Conservation (phyloP, 2,329 filamentous ascomycete genomes). For the Fusarium austroafricanum region DNA sequence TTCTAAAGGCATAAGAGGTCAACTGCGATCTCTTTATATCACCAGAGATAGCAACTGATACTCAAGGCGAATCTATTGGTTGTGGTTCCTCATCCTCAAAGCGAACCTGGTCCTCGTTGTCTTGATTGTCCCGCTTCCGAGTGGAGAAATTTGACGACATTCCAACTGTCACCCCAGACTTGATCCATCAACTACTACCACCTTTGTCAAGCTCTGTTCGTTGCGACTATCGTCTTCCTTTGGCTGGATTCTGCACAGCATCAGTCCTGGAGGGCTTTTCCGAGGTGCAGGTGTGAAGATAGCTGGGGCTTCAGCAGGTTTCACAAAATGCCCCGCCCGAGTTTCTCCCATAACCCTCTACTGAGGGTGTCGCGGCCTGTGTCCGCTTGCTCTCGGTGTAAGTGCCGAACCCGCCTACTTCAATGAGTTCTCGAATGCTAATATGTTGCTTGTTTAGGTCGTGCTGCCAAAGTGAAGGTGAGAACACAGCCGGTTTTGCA, state of each 20-base stretch:
- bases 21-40: constrained; percentile 16
- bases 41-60: not conserved
- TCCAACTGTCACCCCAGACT: constrained; percentile 33
- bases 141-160: constrained; percentile 45
- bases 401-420: constrained; percentile 40
- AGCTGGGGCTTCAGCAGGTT: not conserved
- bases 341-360: constrained; percentile 67
- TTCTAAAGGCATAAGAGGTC: not conserved
- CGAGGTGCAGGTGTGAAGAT: not conserved
- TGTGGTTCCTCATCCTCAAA: constrained; percentile 27
- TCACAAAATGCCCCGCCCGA: constrained; percentile 57
- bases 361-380: constrained; percentile 82
- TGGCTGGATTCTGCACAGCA: not conserved
- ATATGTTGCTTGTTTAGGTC: constrained; percentile 57
- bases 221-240: not conserved
- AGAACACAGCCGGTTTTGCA: constrained; percentile 1
- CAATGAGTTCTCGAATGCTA: not conserved
- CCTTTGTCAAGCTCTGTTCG: constrained; percentile 16
- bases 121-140: constrained; percentile 33
- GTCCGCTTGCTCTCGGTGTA: constrained; percentile 82
- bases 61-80: constrained; percentile 15
- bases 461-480: constrained; percentile 92
- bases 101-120: constrained; percentile 32
- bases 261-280: not conserved
- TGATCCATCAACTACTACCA: constrained; percentile 24